Percentiles rank a stretch among this genome's conserved stretches.
These are phyloP conservation scores for Gaultheria prostrata DNA, from an alignment of 148 eudicot genomes.

Conservation along the genomic window DNA sequence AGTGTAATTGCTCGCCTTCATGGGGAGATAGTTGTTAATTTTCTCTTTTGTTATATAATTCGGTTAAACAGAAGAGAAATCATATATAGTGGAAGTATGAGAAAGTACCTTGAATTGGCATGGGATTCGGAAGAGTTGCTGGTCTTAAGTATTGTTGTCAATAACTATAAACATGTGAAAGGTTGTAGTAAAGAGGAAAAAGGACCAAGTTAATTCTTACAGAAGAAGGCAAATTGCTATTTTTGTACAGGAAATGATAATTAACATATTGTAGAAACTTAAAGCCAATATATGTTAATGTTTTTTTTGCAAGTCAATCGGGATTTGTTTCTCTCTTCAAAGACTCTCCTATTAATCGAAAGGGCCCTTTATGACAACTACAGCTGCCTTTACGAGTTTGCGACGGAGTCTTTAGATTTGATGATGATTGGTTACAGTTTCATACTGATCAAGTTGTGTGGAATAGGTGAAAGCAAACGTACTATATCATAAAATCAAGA, in stretches of 20 bases:
- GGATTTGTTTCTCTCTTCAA: conserved; percentile 10
- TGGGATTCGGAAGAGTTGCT: neutral
- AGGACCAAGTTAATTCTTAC: neutral
- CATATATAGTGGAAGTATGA: neutral
- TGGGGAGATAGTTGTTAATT: neutral
- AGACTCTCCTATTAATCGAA: neutral
- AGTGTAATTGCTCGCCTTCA: neutral
- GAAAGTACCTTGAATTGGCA: neutral
- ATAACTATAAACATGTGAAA: neutral
- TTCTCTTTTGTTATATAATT: neutral
- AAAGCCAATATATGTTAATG: neutral
- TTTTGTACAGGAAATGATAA: neutral
- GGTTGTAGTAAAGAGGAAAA: neutral
- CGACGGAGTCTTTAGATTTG: neutral
- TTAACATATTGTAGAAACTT: neutral
- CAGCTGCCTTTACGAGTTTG: neutral
- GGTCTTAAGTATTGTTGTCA: neutral
- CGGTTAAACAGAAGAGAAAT: neutral
- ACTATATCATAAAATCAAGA: neutral
- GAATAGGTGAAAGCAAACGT: neutral
- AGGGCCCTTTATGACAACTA: neutral
- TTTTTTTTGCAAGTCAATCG: neutral
- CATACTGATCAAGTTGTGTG: neutral
- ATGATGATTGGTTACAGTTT: neutral
- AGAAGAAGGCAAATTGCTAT: neutral